These are phyloP conservation scores for Fraxinus platypoda DNA, from an alignment of 305 asterid species.

Conservation along the genomic window DNA sequence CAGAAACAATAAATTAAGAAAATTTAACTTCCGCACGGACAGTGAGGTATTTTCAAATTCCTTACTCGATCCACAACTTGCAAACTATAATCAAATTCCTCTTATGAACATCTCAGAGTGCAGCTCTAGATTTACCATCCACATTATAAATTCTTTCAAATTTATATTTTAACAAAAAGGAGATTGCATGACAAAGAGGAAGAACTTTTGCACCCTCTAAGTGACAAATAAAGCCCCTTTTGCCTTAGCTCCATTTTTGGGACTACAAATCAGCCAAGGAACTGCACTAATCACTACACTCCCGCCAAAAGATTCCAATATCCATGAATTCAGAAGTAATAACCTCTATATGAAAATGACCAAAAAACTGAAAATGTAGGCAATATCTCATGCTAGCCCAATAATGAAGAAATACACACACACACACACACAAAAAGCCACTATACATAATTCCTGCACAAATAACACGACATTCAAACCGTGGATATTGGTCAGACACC, in stretches of 20 bases:
- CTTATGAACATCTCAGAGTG: neutral
- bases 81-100: neutral
- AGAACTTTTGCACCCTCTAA: neutral
- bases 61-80: neutral
- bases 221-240: conserved; percentile 1
- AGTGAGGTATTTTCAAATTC: neutral
- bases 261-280: neutral
- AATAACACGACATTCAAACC: neutral
- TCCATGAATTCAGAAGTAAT: neutral
- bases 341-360: neutral
- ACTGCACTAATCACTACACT: conserved; percentile 10
- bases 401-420: neutral
- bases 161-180: neutral
- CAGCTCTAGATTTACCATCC: neutral
- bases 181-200: neutral
- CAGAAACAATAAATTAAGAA: neutral
- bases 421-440: neutral
- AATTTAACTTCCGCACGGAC: neutral
- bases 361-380: neutral
- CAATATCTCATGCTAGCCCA: neutral
- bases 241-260: neutral
- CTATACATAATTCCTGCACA: conserved; percentile 2
- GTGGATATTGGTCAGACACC: conserved; percentile 4
- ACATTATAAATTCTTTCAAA: neutral
- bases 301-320: neutral